A percentile compares a stretch with the other conserved stretches of the same genome.
phyloP scores from a whole-genome alignment of 106 monocot genomes.

The Cymbidium sinense region DNA sequence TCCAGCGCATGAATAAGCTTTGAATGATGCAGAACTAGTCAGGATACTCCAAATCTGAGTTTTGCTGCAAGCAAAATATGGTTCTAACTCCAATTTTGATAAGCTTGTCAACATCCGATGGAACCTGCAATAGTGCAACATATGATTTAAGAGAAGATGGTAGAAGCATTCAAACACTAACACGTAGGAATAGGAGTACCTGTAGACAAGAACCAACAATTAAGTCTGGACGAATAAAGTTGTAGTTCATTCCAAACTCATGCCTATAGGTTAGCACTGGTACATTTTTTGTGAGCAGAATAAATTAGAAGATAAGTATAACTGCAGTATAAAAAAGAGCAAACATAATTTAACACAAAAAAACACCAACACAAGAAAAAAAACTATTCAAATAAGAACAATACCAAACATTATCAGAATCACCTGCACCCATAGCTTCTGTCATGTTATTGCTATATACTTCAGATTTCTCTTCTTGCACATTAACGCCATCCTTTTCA shows the following conservation, averaged over 20 bases:
- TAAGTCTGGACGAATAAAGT: slow-evolving; percentile 84
- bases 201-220: slow-evolving; percentile 96
- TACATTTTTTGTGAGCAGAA: slow-evolving; percentile 6
- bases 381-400: neutral
- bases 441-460: slow-evolving; percentile 86
- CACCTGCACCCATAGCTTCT: slow-evolving; percentile 97
- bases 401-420: slow-evolving; percentile 10
- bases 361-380: neutral
- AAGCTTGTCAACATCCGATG: slow-evolving; percentile 91
- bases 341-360: too few relatives aligned
- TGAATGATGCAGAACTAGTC: slow-evolving; percentile 1
- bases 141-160: neutral
- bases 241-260: slow-evolving; percentile 96
- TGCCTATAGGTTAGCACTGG: slow-evolving; percentile 89
- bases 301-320: neutral
- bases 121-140: slow-evolving; percentile 44
- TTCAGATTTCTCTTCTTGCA: slow-evolving; percentile 58
- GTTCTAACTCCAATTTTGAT: slow-evolving; percentile 82
- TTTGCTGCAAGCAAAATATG: slow-evolving; percentile 92
- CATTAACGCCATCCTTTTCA: slow-evolving; percentile 40
- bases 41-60: slow-evolving; percentile 96
- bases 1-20: neutral
- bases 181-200: slow-evolving; percentile 31
- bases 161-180: neutral
- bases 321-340: neutral